Percentiles rank a stretch among this genome's conserved stretches.
These are phyloP conservation scores for Mycena sanguinolenta DNA, from an alignment of 768 basidiomycete genomes.

Conservation along the genomic window DNA sequence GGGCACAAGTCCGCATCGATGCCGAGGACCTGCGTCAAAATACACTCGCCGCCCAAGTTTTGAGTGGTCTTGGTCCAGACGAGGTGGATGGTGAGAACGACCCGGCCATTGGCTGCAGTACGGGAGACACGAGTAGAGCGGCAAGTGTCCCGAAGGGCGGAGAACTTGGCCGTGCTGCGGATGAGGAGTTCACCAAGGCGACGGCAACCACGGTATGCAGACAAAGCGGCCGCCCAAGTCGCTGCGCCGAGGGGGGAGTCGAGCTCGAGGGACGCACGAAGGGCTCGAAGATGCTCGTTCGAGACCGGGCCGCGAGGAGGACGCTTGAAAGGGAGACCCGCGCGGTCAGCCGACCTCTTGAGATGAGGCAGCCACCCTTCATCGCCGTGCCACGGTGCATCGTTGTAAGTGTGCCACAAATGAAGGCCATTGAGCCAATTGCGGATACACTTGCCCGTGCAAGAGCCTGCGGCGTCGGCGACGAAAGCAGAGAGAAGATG, in stretches of 20 bases:
- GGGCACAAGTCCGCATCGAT: not conserved
- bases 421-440: not conserved
- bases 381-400: not conserved
- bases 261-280: not conserved
- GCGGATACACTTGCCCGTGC: not conserved
- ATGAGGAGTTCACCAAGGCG: not conserved
- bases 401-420: not conserved
- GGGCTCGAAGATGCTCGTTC: not conserved
- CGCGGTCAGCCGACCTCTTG: not conserved
- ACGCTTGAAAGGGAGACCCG: not conserved
- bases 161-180: not conserved
- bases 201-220: not conserved
- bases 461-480: not conserved
- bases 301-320: not conserved
- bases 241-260: not conserved
- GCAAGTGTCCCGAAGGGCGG: not conserved
- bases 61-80: not conserved
- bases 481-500: not conserved
- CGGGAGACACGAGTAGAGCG: not conserved
- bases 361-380: not conserved
- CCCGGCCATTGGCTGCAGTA: not conserved
- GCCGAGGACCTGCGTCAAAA: not conserved
- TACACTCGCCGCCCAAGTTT: not conserved
- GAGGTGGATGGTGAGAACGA: not conserved
- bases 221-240: not conserved